phyloP scores from a whole-genome alignment of 768 basidiomycete genomes.

The Myochromella boudieri region DNA sequence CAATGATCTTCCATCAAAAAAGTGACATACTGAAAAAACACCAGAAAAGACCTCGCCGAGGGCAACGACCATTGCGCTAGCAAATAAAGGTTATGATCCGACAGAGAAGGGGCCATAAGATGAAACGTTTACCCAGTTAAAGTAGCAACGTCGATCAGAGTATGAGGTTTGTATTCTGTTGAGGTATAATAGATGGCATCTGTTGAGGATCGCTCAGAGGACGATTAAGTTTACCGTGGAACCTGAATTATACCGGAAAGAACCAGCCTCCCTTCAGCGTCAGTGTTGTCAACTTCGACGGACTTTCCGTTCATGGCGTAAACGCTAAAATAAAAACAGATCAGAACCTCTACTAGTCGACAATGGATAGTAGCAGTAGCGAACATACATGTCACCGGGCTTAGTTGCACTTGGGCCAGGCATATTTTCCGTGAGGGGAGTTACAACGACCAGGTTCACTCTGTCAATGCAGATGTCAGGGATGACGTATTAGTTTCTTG shows the following conservation, averaged over 20 bases:
- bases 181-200: constrained; percentile 86
- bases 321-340: constrained; percentile 39
- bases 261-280: constrained; percentile 78
- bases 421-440: constrained; percentile 84
- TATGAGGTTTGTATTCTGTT: constrained; percentile 75
- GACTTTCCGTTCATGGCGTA: constrained; percentile 90
- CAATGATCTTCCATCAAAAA: too few species aligned
- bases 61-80: constrained; percentile 69
- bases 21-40: constrained; percentile 66
- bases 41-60: constrained; percentile 78
- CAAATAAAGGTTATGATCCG: neutral
- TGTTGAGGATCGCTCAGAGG: constrained; percentile 18
- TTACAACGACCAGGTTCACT: constrained; percentile 71
- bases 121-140: constrained; percentile 66
- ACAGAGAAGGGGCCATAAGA: neutral
- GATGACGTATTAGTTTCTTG: neutral
- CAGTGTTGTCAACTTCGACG: constrained; percentile 86
- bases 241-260: constrained; percentile 54
- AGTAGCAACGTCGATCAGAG: constrained; percentile 85
- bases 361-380: neutral
- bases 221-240: neutral
- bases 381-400: constrained; percentile 78
- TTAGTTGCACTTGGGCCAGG: constrained; percentile 74
- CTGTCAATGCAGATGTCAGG: constrained; percentile 31
- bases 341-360: too few species aligned